Evolutionary conservation across 805 yeast genomes (phyloP), one percentile per base, ranked within the genome.

Genomic region (Lachancea sp.): DNA sequence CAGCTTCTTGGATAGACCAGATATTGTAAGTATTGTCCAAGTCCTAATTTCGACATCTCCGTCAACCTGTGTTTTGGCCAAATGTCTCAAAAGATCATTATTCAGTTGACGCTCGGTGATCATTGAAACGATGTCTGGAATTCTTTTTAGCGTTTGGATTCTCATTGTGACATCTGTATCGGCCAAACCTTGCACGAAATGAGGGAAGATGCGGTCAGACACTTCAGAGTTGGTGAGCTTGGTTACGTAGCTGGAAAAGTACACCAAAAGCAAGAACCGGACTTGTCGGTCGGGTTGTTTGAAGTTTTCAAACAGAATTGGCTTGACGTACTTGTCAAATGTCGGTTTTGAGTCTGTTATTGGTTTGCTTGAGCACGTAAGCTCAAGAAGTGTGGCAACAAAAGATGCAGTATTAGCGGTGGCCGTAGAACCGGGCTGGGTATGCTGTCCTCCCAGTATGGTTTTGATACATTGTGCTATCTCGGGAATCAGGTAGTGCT

Each of bases 91-190:
- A 18, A 91, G 67, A 40, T 93, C 98, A 56, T 89, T 89, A 61
- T 91, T 91, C 40, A 90, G 69, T 60, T 85, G 95, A 45, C 95
- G 75, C 32, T 81, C 86, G 0, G 85, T 75, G 1, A 91, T 73
- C 54, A 78, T 79, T 17, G 79, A 77, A 1, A 81, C 78, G 22
- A 90, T 66, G 8, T 59, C 58, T 3, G 79, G 68, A 2, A 80
- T 75, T 2, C 50, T 50, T 40, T 81, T 82, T 32, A 91, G 69
- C 0, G 97, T 85, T 42, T 82, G 86, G 52, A 85, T 85, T 50
- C 97, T 71, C 34, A 91, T 78, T n/a, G 82, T 73, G 3, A 81
- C 75, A 59, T 87, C 90, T 1, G 93, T 78, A 60, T 91, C 99
- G 29, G 81, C 78, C 56, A 91, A 84, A 0, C 99, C 98, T 15